A percentile compares a stretch with the other conserved stretches of the same genome.
These are phyloP conservation scores for Pythium coloratum DNA, from an alignment of 352 stramenopile species.

Conservation along the genomic window DNA sequence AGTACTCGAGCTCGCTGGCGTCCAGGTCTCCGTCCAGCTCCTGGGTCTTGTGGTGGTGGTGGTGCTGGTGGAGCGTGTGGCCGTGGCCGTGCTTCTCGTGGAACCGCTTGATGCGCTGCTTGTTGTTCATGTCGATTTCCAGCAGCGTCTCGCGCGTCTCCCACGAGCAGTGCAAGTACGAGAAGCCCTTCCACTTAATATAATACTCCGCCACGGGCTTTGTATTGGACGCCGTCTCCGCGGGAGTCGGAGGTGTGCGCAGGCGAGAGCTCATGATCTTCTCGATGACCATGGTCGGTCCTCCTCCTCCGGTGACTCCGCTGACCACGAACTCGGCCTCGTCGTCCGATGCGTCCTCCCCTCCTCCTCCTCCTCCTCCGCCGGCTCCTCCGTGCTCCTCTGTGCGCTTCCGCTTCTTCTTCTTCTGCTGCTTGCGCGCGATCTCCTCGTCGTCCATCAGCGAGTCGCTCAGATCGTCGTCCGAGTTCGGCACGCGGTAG, in stretches of 20 bases:
- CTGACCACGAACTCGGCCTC: conserved; percentile 27
- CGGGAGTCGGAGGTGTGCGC: conserved; percentile 34
- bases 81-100: conserved; percentile 72
- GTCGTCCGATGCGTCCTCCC: conserved; percentile 10
- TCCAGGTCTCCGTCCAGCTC: conserved; percentile 21
- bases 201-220: conserved; percentile 68
- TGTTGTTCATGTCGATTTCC: conserved; percentile 79
- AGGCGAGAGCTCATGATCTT: conserved; percentile 85
- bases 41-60: conserved; percentile 37
- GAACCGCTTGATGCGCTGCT: conserved; percentile 86
- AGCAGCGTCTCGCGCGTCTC: conserved; percentile 73
- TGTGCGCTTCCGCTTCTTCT: conserved; percentile 27
- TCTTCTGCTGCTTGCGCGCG: conserved; percentile 22
- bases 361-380: background rate
- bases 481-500: conserved; percentile 80
- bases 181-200: conserved; percentile 91
- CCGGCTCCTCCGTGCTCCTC: background rate
- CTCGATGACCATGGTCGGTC: conserved; percentile 81
- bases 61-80: conserved; percentile 43
- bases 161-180: conserved; percentile 89
- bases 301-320: background rate
- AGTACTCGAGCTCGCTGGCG: conserved; percentile 76
- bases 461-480: conserved; percentile 64
- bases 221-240: conserved; percentile 8
- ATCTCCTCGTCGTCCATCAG: conserved; percentile 39